Conservation (phyloP, 2,329 filamentous ascomycete genomes). For the Pseudogymnoascus sp. region DNA sequence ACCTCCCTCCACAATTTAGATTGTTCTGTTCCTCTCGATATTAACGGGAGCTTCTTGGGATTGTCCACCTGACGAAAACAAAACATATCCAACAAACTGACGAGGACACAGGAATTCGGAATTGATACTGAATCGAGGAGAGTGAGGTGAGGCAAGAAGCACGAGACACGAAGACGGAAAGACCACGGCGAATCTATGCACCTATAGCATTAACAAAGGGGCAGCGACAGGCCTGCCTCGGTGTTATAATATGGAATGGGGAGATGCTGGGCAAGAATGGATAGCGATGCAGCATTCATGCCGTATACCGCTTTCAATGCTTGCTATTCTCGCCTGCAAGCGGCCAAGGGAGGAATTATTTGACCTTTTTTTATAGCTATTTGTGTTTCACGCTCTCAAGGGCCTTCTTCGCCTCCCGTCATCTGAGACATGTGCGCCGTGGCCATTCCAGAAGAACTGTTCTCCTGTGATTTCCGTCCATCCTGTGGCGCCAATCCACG, state of each 20-base stretch:
- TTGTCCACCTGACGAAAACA: constrained; percentile 7
- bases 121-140: neutral
- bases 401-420: neutral
- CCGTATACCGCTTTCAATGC: neutral
- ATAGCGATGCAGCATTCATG: neutral
- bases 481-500: neutral
- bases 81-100: neutral
- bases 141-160: neutral
- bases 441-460: constrained; percentile 3
- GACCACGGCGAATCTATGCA: neutral
- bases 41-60: neutral
- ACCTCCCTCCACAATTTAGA: neutral
- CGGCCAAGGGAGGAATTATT: neutral
- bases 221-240: neutral
- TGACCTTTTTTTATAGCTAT: neutral
- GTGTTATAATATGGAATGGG: neutral
- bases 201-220: neutral
- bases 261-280: neutral
- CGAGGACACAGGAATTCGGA: neutral
- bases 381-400: neutral
- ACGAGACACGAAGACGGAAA: neutral
- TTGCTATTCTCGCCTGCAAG: neutral
- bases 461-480: constrained; percentile 1
- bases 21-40: neutral
- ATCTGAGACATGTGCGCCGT: neutral